These are phyloP conservation scores for Solanum virginianum DNA, from an alignment of 257 asterid genomes.

Conservation along the genomic window DNA sequence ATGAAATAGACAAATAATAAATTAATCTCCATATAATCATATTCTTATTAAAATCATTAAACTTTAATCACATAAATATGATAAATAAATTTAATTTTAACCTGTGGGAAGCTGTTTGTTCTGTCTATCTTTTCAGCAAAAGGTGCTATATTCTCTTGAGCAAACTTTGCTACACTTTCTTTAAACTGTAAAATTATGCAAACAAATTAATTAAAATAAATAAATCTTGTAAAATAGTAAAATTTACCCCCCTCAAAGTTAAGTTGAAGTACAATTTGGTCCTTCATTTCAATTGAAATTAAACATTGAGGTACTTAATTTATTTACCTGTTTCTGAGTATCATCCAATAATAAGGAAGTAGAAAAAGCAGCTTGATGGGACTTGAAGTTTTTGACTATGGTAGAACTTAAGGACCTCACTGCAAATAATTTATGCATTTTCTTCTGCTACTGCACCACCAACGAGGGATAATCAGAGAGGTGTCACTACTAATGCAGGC, in stretches of 20 bases:
- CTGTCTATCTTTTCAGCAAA: conserved; percentile 74
- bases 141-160: conserved; percentile 89
- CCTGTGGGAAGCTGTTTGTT: conserved; percentile 85
- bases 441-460: not conserved
- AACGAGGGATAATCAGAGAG: too few species aligned
- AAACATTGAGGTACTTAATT: not conserved
- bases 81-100: not conserved
- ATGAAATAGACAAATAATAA: not conserved
- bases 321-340: conserved; percentile 61
- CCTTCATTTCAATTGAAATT: not conserved
- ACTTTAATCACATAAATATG: not conserved
- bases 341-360: conserved; percentile 77
- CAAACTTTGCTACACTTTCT: conserved; percentile 92
- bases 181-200: conserved; percentile 47
- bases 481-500: too few species aligned
- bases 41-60: not conserved
- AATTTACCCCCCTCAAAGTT: not conserved
- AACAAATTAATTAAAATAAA: not conserved
- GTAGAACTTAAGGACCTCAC: conserved; percentile 41
- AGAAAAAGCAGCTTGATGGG: conserved; percentile 41
- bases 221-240: not conserved
- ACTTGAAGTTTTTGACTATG: conserved; percentile 11
- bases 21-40: not conserved
- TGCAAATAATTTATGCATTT: conserved; percentile 58
- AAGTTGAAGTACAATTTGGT: not conserved